Evolutionary conservation across 345 rosid species (phyloP).

Genomic region (Eucalyptus cloeziana): DNA sequence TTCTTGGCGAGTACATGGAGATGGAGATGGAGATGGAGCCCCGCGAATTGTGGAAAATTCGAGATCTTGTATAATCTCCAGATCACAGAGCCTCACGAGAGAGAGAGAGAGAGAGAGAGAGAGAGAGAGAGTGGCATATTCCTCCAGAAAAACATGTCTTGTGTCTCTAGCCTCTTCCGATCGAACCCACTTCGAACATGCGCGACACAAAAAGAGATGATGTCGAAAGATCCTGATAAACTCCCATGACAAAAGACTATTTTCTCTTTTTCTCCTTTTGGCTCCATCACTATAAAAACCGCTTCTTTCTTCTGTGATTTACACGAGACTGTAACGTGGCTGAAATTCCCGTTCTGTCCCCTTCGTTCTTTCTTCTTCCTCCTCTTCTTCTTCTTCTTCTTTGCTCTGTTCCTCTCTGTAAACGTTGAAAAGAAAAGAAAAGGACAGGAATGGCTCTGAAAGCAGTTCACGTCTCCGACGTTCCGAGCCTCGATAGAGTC

Average conservation of each 20-base stretch:
- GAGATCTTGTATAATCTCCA: not conserved
- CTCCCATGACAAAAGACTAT: not conserved
- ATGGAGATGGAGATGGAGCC: not conserved
- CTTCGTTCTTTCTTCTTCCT: not conserved
- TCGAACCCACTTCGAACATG: not conserved
- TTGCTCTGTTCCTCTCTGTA: not conserved
- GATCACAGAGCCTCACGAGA: not conserved
- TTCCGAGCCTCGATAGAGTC: conserved; percentile 52
- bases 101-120: not conserved
- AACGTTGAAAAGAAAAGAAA: not conserved
- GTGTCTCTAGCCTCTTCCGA: not conserved
- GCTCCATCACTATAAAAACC: not conserved
- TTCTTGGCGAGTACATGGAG: not conserved
- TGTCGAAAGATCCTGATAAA: not conserved
- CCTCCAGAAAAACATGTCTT: not conserved
- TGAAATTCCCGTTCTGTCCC: not conserved
- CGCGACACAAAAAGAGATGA: not conserved
- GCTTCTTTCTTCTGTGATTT: not conserved
- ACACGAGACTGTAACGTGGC: not conserved
- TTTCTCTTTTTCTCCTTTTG: not conserved
- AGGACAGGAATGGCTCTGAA: conserved; percentile 48
- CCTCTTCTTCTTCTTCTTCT: not conserved
- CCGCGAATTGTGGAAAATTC: not conserved
- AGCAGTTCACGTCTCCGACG: conserved; percentile 71
- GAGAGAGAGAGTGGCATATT: not conserved